Evolutionary conservation across 2,329 filamentous ascomycete species (phyloP).

Genomic region (Trichophyton schoenleinii): DNA sequence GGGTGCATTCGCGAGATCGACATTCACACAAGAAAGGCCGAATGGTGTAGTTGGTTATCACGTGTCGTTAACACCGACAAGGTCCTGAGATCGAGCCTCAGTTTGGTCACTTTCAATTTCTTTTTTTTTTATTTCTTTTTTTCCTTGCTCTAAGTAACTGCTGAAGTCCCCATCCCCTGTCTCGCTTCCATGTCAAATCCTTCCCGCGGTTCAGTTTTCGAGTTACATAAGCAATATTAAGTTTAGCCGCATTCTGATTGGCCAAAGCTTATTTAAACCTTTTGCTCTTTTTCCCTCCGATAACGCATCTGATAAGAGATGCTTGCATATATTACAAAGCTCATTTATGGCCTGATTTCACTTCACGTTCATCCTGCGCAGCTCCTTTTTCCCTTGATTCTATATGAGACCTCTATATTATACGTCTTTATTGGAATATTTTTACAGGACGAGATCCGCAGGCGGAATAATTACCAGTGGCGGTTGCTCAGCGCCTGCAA

Average conservation of each 20-base stretch:
- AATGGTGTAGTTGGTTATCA: slow-evolving; percentile 5
- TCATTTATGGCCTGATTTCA: not conserved
- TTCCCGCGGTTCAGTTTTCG: not conserved
- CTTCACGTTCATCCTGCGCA: not conserved
- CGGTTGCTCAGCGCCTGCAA: not conserved
- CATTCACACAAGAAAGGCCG: slow-evolving; percentile 2
- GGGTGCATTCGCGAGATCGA: not conserved
- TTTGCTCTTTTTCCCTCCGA: not conserved
- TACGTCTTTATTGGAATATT: not conserved
- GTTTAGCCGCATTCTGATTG: not conserved
- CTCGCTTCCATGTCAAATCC: not conserved
- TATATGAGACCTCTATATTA: not conserved
- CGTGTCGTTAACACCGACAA: slow-evolving; percentile 5
- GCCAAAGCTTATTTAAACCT: not conserved
- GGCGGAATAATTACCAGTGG: not conserved
- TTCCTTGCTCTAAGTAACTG: not conserved
- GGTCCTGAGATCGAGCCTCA: slow-evolving; percentile 4
- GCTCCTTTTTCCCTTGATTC: not conserved
- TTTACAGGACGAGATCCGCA: not conserved
- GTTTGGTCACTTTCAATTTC: not conserved
- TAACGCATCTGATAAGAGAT: slow-evolving; percentile 3
- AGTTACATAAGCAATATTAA: not conserved
- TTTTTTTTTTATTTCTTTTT: not conserved
- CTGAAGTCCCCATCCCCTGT: not conserved
- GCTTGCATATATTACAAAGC: not conserved